A percentile compares a stretch with the other conserved stretches of the same genome.
These are phyloP conservation scores for Aspergillus sp. DNA, from an alignment of 2,329 filamentous ascomycete species.

Conservation along the genomic window DNA sequence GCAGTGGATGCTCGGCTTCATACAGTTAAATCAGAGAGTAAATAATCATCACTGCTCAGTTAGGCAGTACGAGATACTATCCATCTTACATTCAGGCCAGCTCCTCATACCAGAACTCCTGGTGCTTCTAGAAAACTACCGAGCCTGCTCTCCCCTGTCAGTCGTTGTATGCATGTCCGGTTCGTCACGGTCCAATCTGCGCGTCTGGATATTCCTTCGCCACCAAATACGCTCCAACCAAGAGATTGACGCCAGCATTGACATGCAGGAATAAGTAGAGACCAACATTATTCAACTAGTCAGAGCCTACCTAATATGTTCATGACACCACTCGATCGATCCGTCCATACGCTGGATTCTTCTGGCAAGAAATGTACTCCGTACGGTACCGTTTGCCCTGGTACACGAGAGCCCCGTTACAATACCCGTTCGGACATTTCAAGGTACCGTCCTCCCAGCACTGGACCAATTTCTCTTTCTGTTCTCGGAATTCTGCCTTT, in stretches of 20 bases:
- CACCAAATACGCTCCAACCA: background rate
- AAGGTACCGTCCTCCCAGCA: background rate
- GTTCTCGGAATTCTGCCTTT: background rate
- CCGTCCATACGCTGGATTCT: background rate
- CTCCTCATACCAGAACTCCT: background rate
- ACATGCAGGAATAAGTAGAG: constrained; percentile 1
- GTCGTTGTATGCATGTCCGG: background rate
- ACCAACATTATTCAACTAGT: background rate
- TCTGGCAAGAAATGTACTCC: background rate
- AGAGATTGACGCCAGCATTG: constrained; percentile 2
- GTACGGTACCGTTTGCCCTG: background rate
- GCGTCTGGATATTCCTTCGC: background rate
- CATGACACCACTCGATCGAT: background rate
- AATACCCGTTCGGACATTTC: background rate
- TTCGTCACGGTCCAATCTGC: constrained; percentile 1
- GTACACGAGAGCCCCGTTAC: background rate
- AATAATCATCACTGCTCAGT: no score
- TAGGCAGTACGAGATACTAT: background rate
- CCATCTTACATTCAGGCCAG: background rate
- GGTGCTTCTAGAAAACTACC: background rate
- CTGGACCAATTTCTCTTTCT: background rate
- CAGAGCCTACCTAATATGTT: background rate
- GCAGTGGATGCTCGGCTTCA: background rate
- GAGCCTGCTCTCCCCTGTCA: background rate
- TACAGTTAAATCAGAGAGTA: background rate